These are phyloP conservation scores for Pseudoneurospora amorphoporcata DNA, from an alignment of 495 filamentous ascomycete genomes.

Conservation along the genomic window DNA sequence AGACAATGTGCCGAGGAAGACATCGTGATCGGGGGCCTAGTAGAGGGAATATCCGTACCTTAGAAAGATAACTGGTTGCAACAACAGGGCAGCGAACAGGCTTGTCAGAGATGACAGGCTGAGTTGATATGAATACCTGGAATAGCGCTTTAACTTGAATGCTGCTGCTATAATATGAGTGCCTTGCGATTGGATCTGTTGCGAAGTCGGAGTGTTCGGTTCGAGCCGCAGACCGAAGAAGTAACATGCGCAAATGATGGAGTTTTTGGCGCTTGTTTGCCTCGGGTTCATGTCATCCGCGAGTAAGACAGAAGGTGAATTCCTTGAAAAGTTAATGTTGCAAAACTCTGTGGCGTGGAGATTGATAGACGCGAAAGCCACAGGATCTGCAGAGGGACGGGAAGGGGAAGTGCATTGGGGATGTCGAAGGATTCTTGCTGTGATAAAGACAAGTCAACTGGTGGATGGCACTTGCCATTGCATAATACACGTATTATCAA, in stretches of 20 bases:
- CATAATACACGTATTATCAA: too few species aligned
- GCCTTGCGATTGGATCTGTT: background rate
- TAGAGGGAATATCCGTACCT: background rate
- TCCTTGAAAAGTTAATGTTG: background rate
- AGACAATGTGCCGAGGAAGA: background rate
- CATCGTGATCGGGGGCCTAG: background rate
- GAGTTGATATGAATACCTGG: background rate
- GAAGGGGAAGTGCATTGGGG: too few species aligned
- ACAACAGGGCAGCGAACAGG: background rate
- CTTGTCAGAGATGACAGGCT: background rate
- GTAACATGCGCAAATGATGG: background rate
- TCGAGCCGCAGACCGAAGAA: background rate
- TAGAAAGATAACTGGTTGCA: background rate
- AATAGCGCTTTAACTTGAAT: background rate
- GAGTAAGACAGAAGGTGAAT: background rate
- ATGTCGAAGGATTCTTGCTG: too few species aligned
- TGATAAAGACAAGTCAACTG: too few species aligned
- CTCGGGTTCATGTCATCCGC: background rate
- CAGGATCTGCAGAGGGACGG: background rate
- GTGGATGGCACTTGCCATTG: too few species aligned
- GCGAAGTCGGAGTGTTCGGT: background rate
- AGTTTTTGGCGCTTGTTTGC: background rate
- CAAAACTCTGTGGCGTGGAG: background rate
- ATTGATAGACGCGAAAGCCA: background rate
- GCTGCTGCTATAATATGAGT: background rate